These are phyloP conservation scores for Musa schizocarpa DNA, from an alignment of 176 grass and related monocot species.

Conservation along the genomic window DNA sequence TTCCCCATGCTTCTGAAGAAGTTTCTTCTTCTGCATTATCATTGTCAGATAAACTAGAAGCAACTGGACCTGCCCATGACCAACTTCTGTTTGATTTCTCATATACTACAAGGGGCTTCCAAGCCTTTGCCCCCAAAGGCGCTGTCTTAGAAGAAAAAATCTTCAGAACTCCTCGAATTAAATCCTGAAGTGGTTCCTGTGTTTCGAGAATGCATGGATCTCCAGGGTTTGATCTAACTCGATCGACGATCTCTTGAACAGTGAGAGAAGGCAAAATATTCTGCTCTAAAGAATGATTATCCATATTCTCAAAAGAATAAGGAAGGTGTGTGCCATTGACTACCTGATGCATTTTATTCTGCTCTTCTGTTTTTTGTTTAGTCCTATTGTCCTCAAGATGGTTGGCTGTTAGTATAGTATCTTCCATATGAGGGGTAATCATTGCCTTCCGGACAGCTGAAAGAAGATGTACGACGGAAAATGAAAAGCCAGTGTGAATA, in stretches of 20 bases:
- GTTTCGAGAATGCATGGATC: constrained; percentile 97
- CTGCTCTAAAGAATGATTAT: constrained; percentile 27
- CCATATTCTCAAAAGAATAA: constrained; percentile 32
- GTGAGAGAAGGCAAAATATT: constrained; percentile 45
- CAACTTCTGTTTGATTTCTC: constrained; percentile 89
- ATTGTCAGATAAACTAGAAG: constrained; percentile 34
- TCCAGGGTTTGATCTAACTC: constrained; percentile 68
- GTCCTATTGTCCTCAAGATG: constrained; percentile 37
- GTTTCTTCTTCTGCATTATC: constrained; percentile 78
- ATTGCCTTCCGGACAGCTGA: constrained; percentile 84
- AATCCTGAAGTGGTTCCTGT: constrained; percentile 91
- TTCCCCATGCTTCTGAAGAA: constrained; percentile 82
- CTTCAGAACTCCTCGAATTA: constrained; percentile 83
- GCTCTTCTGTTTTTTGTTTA: constrained; percentile 36
- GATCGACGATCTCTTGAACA: constrained; percentile 75
- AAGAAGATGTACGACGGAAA: constrained; percentile 90
- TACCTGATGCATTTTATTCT: constrained; percentile 33
- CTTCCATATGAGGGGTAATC: constrained; percentile 44
- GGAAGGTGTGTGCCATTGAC: constrained; percentile 27
- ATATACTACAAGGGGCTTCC: constrained; percentile 72
- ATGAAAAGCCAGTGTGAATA: constrained; percentile 93
- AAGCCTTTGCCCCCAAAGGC: constrained; percentile 87
- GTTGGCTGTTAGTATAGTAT: constrained; percentile 23
- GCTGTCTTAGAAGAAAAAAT: constrained; percentile 93
- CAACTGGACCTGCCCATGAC: constrained; percentile 62